These are phyloP conservation scores for Monosporascus sp. DNA, from an alignment of 2,329 filamentous ascomycete genomes.

Conservation along the genomic window DNA sequence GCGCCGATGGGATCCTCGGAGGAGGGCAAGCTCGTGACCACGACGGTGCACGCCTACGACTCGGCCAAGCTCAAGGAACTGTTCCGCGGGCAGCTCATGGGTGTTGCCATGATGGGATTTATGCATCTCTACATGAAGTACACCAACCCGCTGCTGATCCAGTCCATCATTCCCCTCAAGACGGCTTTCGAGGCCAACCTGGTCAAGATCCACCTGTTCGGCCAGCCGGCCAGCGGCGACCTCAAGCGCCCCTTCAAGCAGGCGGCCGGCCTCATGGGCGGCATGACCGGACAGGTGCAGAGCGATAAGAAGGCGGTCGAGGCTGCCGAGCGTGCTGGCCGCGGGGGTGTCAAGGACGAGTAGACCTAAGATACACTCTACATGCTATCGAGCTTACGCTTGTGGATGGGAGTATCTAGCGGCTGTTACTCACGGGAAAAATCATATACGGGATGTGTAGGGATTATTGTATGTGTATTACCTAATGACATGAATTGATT, in stretches of 20 bases:
- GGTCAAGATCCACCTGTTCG: slow-evolving; percentile 90
- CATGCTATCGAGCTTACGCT: not conserved
- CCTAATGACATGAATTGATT: not conserved
- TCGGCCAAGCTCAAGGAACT: slow-evolving; percentile 74
- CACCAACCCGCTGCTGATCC: slow-evolving; percentile 97
- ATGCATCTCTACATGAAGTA: slow-evolving; percentile 99
- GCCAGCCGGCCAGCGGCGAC: slow-evolving; percentile 80
- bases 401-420: not conserved
- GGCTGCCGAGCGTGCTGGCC: slow-evolving; percentile 68
- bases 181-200: slow-evolving; percentile 90
- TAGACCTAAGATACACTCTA: slow-evolving; percentile 30
- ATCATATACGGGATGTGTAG: not conserved
- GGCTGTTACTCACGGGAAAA: not conserved
- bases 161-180: slow-evolving; percentile 98
- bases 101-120: slow-evolving; percentile 93
- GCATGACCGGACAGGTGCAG: slow-evolving; percentile 69
- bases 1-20: slow-evolving; percentile 88
- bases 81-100: slow-evolving; percentile 91
- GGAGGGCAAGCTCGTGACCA: slow-evolving; percentile 93
- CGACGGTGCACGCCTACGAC: slow-evolving; percentile 95
- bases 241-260: slow-evolving; percentile 96
- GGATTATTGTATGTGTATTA: not conserved
- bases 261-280: slow-evolving; percentile 73
- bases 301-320: slow-evolving; percentile 89
- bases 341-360: slow-evolving; percentile 68